These are phyloP conservation scores for Salvia sclarea DNA, from an alignment of 305 asterid species.

Conservation along the genomic window DNA sequence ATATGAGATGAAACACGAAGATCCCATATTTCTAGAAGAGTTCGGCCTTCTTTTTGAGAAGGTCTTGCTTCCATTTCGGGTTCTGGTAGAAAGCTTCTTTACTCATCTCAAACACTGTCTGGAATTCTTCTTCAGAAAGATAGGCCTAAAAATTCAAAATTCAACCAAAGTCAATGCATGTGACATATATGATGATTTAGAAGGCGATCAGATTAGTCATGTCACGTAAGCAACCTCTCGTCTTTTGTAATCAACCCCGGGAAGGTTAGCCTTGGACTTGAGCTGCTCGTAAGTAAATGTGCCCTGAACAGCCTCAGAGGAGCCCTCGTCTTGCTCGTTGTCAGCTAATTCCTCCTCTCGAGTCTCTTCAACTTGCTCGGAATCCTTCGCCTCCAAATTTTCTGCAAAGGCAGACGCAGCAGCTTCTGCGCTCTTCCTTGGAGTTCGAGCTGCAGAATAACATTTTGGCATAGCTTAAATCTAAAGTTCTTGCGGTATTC, in stretches of 20 bases:
- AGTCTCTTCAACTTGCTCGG: slow-evolving; percentile 33
- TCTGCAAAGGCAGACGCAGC: slow-evolving; percentile 31
- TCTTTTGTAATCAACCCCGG: slow-evolving; percentile 56
- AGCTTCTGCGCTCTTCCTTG: slow-evolving; percentile 36
- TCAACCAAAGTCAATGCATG: neutral
- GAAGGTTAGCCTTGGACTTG: slow-evolving; percentile 60
- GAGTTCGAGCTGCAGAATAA: slow-evolving; percentile 43
- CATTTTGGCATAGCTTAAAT: neutral
- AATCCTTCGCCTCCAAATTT: slow-evolving; percentile 41
- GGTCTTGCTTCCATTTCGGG: slow-evolving; percentile 84
- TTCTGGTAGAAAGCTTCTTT: slow-evolving; percentile 53
- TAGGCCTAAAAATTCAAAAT: too few species aligned
- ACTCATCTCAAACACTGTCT: slow-evolving; percentile 49
- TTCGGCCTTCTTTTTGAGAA: slow-evolving; percentile 61
- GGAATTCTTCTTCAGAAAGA: slow-evolving; percentile 66
- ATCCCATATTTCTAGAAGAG: slow-evolving; percentile 50
- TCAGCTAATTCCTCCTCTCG: slow-evolving; percentile 46
- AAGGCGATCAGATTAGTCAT: neutral
- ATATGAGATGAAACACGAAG: slow-evolving; percentile 5
- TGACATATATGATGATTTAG: neutral
- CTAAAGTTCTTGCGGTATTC: neutral
- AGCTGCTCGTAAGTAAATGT: slow-evolving; percentile 56
- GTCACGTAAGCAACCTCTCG: slow-evolving; percentile 57
- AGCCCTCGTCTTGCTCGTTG: slow-evolving; percentile 36
- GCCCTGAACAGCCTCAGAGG: slow-evolving; percentile 31